Evolutionary conservation across 2,329 filamentous ascomycete genomes (phyloP), one percentile per base, ranked within the genome.

Genomic region (Ceratocystis destructans): DNA sequence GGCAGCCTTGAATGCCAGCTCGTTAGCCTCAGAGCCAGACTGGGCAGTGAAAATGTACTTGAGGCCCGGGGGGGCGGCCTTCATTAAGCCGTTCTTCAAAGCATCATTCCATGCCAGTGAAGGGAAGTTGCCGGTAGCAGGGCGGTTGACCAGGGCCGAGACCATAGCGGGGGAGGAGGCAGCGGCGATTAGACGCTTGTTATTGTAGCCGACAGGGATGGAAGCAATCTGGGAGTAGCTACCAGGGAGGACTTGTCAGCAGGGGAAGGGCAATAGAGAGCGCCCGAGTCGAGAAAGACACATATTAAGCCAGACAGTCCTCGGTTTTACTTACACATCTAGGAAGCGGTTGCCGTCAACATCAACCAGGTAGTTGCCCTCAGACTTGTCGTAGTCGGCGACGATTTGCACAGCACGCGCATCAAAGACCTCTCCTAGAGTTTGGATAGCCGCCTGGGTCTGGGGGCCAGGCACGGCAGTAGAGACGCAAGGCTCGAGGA

Each of bases 191-290:
- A 96, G 82, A 70, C 81, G 77, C 5, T 89, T 86, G 79, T 96
- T 96, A 82, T 93, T 96, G 83, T 96, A 96, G 68, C 91, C 91
- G 59, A 96, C 81, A 2, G 91, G 89, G 71, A 96, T 96, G 53
- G 90, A 96, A 69, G 91, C 91, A 73, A 96, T 96, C 77, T 96
- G 91, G 64, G 91, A 89, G 73, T 93, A 93, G 68, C 86, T 88
- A 25, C 28, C 17, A n/a, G 2, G 44, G 33, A 64, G 22, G 31
- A 37, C 12, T 64, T 37, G 46, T 15, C 44, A 67, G 53, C 33
- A 57, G 31, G 25, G 10, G n/a, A 25, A 50, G 28, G 20, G 20
- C n/a, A 62, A 12, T 12, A 57, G 25, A 20, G 28, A 28, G 53
- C 53, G 22, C 28, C 37, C 10, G 37, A 4, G 37, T 15, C 37